Conservation (phyloP, 345 rosid genomes). For the Populus tremula region DNA sequence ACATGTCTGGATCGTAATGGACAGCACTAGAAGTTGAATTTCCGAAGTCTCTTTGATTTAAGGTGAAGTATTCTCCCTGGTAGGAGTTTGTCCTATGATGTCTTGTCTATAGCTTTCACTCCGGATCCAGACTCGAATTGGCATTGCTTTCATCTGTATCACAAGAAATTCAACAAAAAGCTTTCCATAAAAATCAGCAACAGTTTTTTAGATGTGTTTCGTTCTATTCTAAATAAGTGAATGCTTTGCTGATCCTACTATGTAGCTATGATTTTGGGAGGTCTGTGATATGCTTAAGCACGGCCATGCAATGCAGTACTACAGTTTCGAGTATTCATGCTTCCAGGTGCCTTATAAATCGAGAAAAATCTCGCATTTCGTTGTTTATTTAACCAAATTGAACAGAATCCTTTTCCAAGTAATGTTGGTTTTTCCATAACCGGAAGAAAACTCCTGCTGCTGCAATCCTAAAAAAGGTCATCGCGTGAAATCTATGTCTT, state of each 20-base stretch:
- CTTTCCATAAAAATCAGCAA: not conserved
- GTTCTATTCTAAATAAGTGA: not conserved
- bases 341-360: too few species aligned
- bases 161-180: too few species aligned
- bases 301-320: not conserved
- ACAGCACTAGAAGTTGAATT: slow-evolving; percentile 11
- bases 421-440: not conserved
- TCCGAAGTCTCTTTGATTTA: not conserved
- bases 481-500: not conserved
- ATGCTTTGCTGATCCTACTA: not conserved
- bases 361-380: too few species aligned
- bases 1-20: slow-evolving; percentile 83
- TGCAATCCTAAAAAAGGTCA: too few species aligned
- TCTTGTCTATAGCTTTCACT: not conserved
- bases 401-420: not conserved
- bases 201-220: not conserved
- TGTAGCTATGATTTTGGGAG: not conserved
- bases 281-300: not conserved
- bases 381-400: too few species aligned
- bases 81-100: not conserved
- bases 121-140: not conserved
- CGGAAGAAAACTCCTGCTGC: not conserved
- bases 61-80: not conserved
- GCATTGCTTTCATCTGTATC: not conserved
- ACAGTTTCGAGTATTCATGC: not conserved